Base-by-base conservation (phyloP, 345 rosid species). In the Arabis alpina region DNA sequence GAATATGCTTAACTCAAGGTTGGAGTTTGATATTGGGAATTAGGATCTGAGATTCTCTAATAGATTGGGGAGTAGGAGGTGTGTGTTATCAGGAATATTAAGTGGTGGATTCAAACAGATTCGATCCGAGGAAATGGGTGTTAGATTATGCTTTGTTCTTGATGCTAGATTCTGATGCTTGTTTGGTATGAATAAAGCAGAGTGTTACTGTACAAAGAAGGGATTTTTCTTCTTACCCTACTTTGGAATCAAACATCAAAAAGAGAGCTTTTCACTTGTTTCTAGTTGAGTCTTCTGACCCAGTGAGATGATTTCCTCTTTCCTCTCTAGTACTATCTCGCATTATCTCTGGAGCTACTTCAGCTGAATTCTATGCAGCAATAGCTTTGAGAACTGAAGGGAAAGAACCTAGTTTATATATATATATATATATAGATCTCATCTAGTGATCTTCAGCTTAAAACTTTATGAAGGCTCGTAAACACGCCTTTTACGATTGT, bases 111-210 rank as follows among this genome's bases (percentile, higher is more conserved):
- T 44, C 54, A 57, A 14, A 54, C 68, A 8, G 43, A 67, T 75
- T 75, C 54, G 48, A 63, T 68, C 63, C 63, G 13, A 30, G 52
- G 74, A 54, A n/a, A 43, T 75, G 64, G 68, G 78, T 53, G 8
- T 51, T 34, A 36, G 50, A 67, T 45, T 67, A 47, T 70, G 54
- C 39, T 64, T 14, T 4, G 4, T 66, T 43, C 41, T 48, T 48
- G 43, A 51, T 59, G 60, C 47, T 61, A 45, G 64, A 27, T 57
- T 66, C 67, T 66, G 68, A 66, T 74, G 49, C 70, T 68, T 54
- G 54, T 48, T 73, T 66, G 64, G 71, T 27, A 27, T 47, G 64
- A 54, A 30, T 34, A 59, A 66, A 67, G 50, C 49, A 14, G 62
- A 66, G 68, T 19, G 23, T 60, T 74, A 54, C 23, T 61, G 43